These are phyloP conservation scores for Iodosphaeria phyllophila DNA, from an alignment of 2,329 filamentous ascomycete genomes.

Conservation along the genomic window DNA sequence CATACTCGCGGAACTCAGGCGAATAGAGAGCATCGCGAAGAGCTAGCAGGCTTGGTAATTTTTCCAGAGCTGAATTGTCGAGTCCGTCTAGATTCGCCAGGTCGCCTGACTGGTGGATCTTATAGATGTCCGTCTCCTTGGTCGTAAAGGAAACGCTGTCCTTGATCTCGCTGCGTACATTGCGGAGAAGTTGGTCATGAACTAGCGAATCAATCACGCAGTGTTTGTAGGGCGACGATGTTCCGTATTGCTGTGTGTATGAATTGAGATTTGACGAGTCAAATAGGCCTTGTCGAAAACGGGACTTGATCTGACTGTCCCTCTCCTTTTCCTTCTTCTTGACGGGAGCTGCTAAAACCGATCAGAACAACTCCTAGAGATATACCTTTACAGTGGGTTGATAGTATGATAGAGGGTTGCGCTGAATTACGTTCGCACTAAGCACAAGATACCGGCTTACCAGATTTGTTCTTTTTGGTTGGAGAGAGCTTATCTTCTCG, in stretches of 20 bases:
- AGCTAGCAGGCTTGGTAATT: conserved; percentile 72
- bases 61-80: conserved; percentile 66
- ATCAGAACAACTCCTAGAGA: not conserved
- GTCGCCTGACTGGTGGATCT: conserved; percentile 96
- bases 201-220: conserved; percentile 73
- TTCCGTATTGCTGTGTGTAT: conserved; percentile 43
- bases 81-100: conserved; percentile 91
- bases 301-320: conserved; percentile 30
- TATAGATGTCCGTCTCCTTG: conserved; percentile 99
- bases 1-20: conserved; percentile 69
- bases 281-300: conserved; percentile 51
- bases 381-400: conserved; percentile 1
- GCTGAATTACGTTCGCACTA: not conserved
- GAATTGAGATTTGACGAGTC: conserved; percentile 33
- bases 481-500: conserved; percentile 21
- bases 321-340: conserved; percentile 22
- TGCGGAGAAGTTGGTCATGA: conserved; percentile 62
- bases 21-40: conserved; percentile 95
- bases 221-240: conserved; percentile 67
- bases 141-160: conserved; percentile 87
- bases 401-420: not conserved
- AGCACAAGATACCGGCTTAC: conserved; percentile 12
- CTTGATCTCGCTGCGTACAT: conserved; percentile 76
- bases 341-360: not conserved
- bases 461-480: conserved; percentile 33